phyloP scores from a whole-genome alignment of 2,329 filamentous ascomycete genomes.

The Aspergillus fumigatus region DNA sequence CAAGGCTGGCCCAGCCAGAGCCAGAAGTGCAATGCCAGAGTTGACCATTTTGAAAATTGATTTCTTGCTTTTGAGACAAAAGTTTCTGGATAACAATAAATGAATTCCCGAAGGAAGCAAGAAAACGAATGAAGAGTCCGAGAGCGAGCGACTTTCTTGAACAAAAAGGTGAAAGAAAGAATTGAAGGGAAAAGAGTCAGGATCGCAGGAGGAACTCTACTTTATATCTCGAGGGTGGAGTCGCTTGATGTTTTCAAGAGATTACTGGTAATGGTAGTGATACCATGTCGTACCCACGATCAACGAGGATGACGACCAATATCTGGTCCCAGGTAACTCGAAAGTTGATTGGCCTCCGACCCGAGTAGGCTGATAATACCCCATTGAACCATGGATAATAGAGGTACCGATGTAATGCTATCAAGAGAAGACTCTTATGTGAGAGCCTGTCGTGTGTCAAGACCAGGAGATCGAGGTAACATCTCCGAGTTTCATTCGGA shows the following conservation, averaged over 20 bases:
- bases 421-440: conserved; percentile 4
- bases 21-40: conserved; percentile 30
- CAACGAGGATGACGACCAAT: conserved; percentile 8
- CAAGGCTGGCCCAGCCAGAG: conserved; percentile 32
- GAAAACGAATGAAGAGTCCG: conserved; percentile 20
- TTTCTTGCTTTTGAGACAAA: conserved; percentile 8
- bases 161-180: conserved; percentile 12
- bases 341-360: neutral
- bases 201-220: conserved; percentile 6
- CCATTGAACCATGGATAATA: conserved; percentile 15
- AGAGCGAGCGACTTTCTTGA: conserved; percentile 15
- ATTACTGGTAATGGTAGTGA: conserved; percentile 14
- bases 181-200: neutral
- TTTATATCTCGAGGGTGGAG: conserved; percentile 23
- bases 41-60: conserved; percentile 31
- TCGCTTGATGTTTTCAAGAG: conserved; percentile 11
- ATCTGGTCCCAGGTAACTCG: conserved; percentile 3
- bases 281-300: conserved; percentile 24
- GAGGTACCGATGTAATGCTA: conserved; percentile 14
- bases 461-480: conserved; percentile 24
- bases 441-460: conserved; percentile 3
- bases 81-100: conserved; percentile 14
- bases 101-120: conserved; percentile 3
- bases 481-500: conserved; percentile 23
- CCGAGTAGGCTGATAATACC: conserved; percentile 17